Percentiles rank a stretch among this genome's conserved stretches.
Conservation (phyloP, 129 eudicot genomes). For the Pittosporum tobira region DNA sequence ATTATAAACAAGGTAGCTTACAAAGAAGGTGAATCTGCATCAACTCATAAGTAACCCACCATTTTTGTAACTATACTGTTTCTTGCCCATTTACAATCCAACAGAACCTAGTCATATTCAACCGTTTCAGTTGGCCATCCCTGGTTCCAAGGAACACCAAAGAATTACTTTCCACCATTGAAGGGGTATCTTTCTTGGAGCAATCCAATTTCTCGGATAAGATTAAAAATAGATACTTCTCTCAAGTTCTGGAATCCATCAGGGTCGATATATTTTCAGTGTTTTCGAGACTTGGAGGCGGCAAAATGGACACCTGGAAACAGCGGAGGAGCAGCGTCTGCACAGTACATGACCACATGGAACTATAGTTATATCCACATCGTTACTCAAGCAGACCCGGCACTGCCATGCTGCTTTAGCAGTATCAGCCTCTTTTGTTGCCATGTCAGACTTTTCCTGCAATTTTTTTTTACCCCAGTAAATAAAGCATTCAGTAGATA, state of each 20-base stretch:
- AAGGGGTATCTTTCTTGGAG: too few relatives aligned
- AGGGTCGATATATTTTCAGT: conserved; percentile 76
- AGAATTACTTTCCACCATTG: neutral
- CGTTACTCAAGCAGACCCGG: conserved; percentile 73
- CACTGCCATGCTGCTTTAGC: conserved; percentile 99
- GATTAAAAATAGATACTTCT: neutral
- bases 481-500: neutral
- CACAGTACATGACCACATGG: conserved; percentile 97
- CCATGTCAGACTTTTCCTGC: conserved; percentile 82
- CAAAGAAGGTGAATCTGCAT: neutral
- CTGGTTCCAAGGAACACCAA: neutral
- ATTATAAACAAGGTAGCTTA: neutral
- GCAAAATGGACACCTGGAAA: conserved; percentile 91
- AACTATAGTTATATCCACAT: conserved; percentile 63
- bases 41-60: neutral
- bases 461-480: conserved; percentile 7
- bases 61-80: neutral
- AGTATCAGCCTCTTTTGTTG: conserved; percentile 84
- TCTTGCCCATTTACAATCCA: conserved; percentile 1
- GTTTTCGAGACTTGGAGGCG: conserved; percentile 77
- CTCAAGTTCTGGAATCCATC: conserved; percentile 16
- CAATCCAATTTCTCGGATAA: neutral
- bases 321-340: conserved; percentile 89
- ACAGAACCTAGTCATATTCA: neutral
- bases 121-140: neutral